Evolutionary conservation across 108 stramenopile species (phyloP).

Genomic region (Bacterosira constricta): DNA sequence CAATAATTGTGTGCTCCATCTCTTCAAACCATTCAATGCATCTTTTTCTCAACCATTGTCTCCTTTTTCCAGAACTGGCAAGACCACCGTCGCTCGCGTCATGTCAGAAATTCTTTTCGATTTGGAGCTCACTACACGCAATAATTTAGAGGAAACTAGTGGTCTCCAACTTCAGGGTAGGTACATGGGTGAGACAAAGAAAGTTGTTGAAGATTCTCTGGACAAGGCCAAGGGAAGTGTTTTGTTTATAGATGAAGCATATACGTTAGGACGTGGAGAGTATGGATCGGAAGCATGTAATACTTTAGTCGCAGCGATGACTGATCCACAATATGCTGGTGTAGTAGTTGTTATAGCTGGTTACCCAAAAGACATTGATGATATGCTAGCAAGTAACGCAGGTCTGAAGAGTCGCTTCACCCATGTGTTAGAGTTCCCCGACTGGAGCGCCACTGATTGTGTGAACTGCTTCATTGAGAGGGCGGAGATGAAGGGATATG

Average conservation of each 20-base stretch:
- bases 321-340: slow-evolving; percentile 41
- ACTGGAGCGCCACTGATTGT: slow-evolving; percentile 45
- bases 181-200: slow-evolving; percentile 43
- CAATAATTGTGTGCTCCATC: no score
- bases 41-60: neutral
- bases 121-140: slow-evolving; percentile 18
- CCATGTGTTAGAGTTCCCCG: slow-evolving; percentile 37
- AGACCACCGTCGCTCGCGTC: slow-evolving; percentile 60
- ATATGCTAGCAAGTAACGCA: slow-evolving; percentile 52
- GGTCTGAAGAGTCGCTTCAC: slow-evolving; percentile 61
- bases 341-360: slow-evolving; percentile 58
- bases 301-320: slow-evolving; percentile 53
- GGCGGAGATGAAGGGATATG: slow-evolving; percentile 3
- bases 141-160: slow-evolving; percentile 39
- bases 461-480: slow-evolving; percentile 24
- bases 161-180: slow-evolving; percentile 31
- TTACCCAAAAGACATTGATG: slow-evolving; percentile 53
- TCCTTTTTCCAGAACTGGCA: slow-evolving; percentile 14
- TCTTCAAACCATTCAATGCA: neutral
- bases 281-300: slow-evolving; percentile 56
- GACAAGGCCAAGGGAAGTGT: slow-evolving; percentile 64
- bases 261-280: slow-evolving; percentile 48
- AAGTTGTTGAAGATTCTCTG: slow-evolving; percentile 44
- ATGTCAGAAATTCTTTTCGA: slow-evolving; percentile 50
- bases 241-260: slow-evolving; percentile 81